phyloP scores from a whole-genome alignment of 306 rosid species.

The Pterocarpus santalinus region DNA sequence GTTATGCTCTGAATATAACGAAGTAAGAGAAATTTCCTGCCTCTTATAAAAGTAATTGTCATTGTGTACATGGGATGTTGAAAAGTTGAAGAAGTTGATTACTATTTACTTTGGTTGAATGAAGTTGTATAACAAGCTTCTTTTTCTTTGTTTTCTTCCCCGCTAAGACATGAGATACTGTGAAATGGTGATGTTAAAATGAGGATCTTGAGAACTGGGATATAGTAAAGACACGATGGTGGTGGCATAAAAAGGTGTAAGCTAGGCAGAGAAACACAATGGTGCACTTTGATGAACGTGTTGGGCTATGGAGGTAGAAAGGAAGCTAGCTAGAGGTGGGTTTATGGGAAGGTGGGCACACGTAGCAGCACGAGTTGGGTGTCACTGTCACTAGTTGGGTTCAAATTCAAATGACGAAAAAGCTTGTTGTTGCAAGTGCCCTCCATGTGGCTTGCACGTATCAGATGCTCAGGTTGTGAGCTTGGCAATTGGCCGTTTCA shows the following conservation, averaged over 20 bases:
- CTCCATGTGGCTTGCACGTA: neutral
- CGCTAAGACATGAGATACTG: neutral
- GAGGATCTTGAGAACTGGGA: no score
- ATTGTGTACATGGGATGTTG: no score
- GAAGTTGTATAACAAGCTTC: neutral
- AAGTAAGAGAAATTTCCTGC: no score
- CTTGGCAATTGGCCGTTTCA: neutral
- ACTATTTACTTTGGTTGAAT: neutral
- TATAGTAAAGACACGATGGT: neutral
- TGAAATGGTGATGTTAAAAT: no score
- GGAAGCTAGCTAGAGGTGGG: neutral
- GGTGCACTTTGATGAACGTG: conserved; percentile 9
- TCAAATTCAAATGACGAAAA: neutral
- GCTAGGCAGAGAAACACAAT: neutral
- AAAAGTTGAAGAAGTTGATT: no score
- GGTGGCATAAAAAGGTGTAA: neutral
- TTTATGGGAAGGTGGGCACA: neutral
- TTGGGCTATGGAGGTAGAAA: neutral
- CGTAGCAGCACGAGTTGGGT: conserved; percentile 4
- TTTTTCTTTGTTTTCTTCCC: neutral
- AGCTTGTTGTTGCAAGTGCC: neutral
- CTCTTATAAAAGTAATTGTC: no score
- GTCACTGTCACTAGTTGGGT: neutral
- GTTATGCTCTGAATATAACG: no score
- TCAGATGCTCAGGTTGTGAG: neutral